These are phyloP conservation scores for Elsinoe arachidis DNA, from an alignment of 2,329 filamentous ascomycete genomes.

Conservation along the genomic window DNA sequence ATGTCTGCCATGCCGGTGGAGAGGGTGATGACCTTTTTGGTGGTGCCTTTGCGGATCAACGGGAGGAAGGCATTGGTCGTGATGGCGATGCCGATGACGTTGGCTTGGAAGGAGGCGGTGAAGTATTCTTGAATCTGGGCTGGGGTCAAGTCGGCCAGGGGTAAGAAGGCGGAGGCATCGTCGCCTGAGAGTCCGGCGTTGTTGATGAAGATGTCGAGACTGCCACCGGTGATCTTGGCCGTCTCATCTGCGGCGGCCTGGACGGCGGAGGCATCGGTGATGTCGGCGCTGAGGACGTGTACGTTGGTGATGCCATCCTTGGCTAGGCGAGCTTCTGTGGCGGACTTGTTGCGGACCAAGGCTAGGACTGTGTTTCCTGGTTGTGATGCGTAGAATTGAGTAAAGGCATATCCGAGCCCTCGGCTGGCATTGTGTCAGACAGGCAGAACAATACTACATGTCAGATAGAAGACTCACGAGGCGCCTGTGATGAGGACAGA, in stretches of 20 bases:
- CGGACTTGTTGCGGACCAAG: conserved; percentile 26
- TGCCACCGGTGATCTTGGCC: conserved; percentile 21
- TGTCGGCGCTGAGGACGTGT: conserved; percentile 39
- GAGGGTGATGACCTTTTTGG: conserved; percentile 24
- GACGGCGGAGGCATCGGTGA: conserved; percentile 34
- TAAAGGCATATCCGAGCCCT: conserved; percentile 28
- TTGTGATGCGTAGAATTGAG: conserved; percentile 24
- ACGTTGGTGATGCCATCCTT: conserved; percentile 32
- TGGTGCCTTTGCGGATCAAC: conserved; percentile 19
- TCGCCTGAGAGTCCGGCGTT: conserved; percentile 24
- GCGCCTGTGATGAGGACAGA: conserved; percentile 28
- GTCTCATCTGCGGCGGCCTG: conserved; percentile 24
- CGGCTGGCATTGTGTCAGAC: conserved; percentile 13
- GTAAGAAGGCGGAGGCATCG: conserved; percentile 15
- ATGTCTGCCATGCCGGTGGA: conserved; percentile 23
- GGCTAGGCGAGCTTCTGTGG: conserved; percentile 17
- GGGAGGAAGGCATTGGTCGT: conserved; percentile 24
- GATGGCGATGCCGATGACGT: conserved; percentile 23
- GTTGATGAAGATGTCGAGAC: conserved; percentile 26
- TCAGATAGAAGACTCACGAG: conserved; percentile 14
- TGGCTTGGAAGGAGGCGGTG: conserved; percentile 17
- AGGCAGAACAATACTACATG: not conserved
- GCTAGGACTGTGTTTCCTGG: conserved; percentile 28
- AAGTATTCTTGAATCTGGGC: conserved; percentile 19
- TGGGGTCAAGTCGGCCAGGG: conserved; percentile 18